phyloP scores from a whole-genome alignment of 2,329 filamentous ascomycete genomes.

The Balansia obtecta region DNA sequence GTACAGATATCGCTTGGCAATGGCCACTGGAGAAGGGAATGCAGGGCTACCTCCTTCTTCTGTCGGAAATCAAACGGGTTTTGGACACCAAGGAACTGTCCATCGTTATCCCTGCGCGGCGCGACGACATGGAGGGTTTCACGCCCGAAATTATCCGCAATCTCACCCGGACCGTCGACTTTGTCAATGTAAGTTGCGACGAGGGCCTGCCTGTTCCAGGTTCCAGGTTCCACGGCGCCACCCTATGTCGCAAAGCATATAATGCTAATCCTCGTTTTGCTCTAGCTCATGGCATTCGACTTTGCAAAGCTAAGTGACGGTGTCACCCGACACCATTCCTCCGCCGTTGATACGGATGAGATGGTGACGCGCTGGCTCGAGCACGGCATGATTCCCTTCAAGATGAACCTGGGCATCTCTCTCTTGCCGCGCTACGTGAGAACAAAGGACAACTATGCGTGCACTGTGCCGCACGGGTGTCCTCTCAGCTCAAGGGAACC shows the following conservation, averaged over 20 bases:
- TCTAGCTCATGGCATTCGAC: constrained; percentile 57
- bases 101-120: constrained; percentile 51
- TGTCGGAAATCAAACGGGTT: constrained; percentile 43
- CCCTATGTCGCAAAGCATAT: background rate
- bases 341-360: constrained; percentile 39
- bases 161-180: constrained; percentile 50
- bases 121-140: constrained; percentile 57
- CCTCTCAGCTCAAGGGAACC: constrained; percentile 12
- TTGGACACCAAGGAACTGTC: constrained; percentile 52
- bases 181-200: constrained; percentile 38
- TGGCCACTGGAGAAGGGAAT: constrained; percentile 54
- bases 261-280: background rate
- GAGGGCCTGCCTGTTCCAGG: background rate
- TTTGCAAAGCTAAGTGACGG: constrained; percentile 61
- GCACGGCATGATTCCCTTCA: constrained; percentile 39
- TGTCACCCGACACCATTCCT: constrained; percentile 51
- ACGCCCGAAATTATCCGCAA: constrained; percentile 40
- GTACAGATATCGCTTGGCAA: constrained; percentile 54
- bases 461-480: constrained; percentile 42
- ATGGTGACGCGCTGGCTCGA: constrained; percentile 46
- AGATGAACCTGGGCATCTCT: constrained; percentile 55
- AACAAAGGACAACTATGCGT: constrained; percentile 25
- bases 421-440: constrained; percentile 53
- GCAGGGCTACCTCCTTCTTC: constrained; percentile 46
- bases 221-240: no score